Conservation (phyloP, 305 asterid species). For the Fraxinus baroniana region DNA sequence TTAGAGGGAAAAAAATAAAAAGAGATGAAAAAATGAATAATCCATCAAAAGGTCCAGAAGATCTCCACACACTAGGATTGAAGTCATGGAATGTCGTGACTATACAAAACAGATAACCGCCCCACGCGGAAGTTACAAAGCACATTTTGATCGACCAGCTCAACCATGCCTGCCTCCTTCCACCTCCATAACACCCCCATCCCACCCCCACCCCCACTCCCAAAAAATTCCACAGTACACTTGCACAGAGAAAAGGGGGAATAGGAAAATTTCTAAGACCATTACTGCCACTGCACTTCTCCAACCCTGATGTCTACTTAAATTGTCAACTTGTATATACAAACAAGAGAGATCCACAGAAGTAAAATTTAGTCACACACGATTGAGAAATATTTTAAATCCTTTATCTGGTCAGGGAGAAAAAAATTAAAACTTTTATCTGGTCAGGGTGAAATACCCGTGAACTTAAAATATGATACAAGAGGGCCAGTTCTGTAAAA, state of each 20-base stretch:
- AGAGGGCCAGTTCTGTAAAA: conserved; percentile 3
- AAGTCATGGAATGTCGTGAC: background rate
- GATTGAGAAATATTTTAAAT: conserved; percentile 10
- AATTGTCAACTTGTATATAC: conserved; percentile 27
- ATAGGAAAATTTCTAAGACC: background rate
- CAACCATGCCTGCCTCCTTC: background rate
- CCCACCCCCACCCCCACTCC: background rate
- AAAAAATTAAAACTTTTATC: background rate
- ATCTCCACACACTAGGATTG: background rate
- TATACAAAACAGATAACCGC: background rate
- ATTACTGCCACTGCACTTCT: background rate
- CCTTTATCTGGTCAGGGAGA: conserved; percentile 10
- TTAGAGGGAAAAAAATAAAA: background rate
- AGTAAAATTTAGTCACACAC: conserved; percentile 11
- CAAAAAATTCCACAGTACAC: background rate
- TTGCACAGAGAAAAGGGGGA: background rate
- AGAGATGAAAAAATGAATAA: background rate
- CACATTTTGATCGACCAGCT: background rate
- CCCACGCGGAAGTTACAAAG: background rate
- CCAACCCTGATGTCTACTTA: background rate
- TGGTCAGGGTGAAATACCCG: conserved; percentile 17
- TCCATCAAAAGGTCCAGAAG: background rate
- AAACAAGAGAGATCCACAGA: conserved; percentile 11
- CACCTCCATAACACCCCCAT: background rate
- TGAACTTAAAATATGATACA: conserved; percentile 37